These are phyloP conservation scores for Fusarium sp. DNA, from an alignment of 2,329 filamentous ascomycete species.

Conservation along the genomic window DNA sequence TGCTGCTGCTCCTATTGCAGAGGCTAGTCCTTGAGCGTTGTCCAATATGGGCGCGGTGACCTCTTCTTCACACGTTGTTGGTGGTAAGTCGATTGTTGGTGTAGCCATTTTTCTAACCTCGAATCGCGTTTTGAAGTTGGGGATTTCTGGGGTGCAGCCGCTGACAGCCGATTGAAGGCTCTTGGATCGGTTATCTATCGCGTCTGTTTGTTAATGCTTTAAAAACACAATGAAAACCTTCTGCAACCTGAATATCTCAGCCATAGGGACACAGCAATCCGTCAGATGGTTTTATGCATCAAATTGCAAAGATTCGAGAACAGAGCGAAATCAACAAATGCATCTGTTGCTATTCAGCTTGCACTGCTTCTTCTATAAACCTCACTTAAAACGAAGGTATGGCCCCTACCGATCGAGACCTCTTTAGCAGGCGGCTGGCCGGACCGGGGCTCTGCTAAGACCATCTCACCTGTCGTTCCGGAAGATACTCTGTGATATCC, in stretches of 20 bases:
- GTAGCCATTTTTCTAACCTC: constrained; percentile 33
- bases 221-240: not conserved
- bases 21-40: constrained; percentile 39
- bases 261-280: constrained; percentile 22
- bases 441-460: constrained; percentile 37
- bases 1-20: constrained; percentile 40
- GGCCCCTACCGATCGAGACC: constrained; percentile 11
- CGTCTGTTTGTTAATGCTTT: constrained; percentile 12
- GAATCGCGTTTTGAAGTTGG: not conserved
- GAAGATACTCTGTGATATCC: constrained; percentile 24
- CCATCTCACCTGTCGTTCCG: constrained; percentile 21
- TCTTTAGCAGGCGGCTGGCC: constrained; percentile 33
- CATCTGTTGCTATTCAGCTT: constrained; percentile 11
- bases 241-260: not conserved
- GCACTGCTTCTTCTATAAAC: constrained; percentile 33
- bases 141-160: not conserved
- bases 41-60: constrained; percentile 37
- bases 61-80: constrained; percentile 41
- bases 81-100: constrained; percentile 39
- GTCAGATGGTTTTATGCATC: not conserved
- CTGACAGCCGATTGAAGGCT: not conserved
- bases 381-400: constrained; percentile 8
- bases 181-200: not conserved
- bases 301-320: constrained; percentile 7
- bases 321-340: not conserved